Evolutionary conservation across 352 stramenopile species (phyloP), one percentile per base, ranked within the genome.

Genomic region (Globisporangium solare): DNA sequence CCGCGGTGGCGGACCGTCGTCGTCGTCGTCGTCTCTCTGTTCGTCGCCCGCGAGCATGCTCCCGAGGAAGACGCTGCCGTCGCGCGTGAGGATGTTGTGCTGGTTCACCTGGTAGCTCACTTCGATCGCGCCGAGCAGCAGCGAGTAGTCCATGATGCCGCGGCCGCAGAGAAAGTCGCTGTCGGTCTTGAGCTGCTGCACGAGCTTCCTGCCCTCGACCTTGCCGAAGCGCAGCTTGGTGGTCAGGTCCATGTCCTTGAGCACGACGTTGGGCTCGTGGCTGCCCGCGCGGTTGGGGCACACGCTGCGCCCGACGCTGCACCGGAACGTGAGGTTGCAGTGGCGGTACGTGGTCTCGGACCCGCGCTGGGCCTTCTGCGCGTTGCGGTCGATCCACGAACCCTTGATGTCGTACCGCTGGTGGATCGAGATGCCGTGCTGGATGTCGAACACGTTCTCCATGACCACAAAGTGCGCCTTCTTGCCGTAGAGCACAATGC

Each of bases 371-470:
- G 73, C 64, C 20, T 88, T 89, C 47, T 85, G 70, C 0, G 78
- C 81, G 32, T 89, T 88, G 37, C 81, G 78, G 59, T 89, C 81
- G 20, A 95, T 68, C 82, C 83, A 95, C 10, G 75, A 89, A 17
- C 87, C 87, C 63, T 96, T 96, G 57, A 96, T 86, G 54, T 96
- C 87, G 63, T 94, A 96, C 11, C 78, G 71, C 65, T 91, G 74
- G 57, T 96, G 81, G 53, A 95, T 88, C 2, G 74, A 75, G 21
- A 86, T 67, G 31, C 76, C 74, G 53, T 89, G 78, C 45, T 88
- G 76, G 0, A 88, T 76, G 68, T 92, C 79, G 55, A 96, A 93
- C 5, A 96, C 73, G 51, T 96, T 96, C 49, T 90, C 79, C 86
- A 96, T 96, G 37, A 96, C 86, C 18, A 91, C 84, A 59, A 96